Evolutionary conservation across 345 rosid species (phyloP).

Genomic region (Syzygium aromaticum): DNA sequence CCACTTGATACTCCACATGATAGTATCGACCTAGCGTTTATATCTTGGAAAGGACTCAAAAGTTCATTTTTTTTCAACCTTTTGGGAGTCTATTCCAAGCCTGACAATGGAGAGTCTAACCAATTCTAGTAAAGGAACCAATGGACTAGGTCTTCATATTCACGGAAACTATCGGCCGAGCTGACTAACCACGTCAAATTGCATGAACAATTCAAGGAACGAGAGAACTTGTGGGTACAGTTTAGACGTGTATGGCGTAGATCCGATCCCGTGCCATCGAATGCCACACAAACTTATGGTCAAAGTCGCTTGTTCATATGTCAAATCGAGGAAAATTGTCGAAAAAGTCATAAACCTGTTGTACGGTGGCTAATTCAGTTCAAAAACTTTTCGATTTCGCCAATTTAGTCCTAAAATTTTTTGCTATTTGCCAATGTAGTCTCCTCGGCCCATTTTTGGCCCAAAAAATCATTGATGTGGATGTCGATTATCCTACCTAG

Average conservation of each 20-base stretch:
- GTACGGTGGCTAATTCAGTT: accelerated
- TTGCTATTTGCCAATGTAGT: not conserved
- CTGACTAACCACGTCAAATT: not conserved
- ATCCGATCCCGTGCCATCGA: not conserved
- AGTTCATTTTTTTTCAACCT: not conserved
- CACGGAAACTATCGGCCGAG: too few relatives aligned
- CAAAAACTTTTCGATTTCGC: accelerated
- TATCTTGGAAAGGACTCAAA: not conserved
- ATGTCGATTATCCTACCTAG: accelerated
- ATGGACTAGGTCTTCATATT: not conserved
- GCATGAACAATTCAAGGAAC: not conserved
- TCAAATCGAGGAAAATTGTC: not conserved
- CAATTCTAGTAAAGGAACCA: not conserved
- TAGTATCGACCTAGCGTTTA: not conserved
- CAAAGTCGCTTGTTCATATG: not conserved
- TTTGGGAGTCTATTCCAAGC: not conserved
- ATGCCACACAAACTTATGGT: not conserved
- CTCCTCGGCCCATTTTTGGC: not conserved
- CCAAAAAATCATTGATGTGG: not conserved
- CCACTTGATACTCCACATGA: not conserved
- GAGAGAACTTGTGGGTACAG: not conserved
- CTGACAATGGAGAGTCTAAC: not conserved
- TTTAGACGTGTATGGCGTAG: not conserved
- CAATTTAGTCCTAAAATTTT: not conserved
- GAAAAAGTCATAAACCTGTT: accelerated